These are phyloP conservation scores for Noccaea caerulescens DNA, from an alignment of 345 rosid species.

Conservation along the genomic window DNA sequence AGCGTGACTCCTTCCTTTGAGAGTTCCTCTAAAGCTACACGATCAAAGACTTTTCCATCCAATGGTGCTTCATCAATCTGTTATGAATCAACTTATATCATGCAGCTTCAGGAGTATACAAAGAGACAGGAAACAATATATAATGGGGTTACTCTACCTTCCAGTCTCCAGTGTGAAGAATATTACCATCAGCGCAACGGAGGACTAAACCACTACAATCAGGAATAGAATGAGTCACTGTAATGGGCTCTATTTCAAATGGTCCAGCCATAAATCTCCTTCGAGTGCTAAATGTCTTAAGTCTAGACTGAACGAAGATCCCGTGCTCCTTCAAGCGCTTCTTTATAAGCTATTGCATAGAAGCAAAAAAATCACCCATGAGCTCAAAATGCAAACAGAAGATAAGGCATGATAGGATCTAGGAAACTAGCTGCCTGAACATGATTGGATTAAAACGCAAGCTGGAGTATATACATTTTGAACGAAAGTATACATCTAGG, in stretches of 20 bases:
- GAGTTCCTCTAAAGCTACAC: constrained; percentile 80
- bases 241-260: constrained; percentile 94
- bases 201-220: constrained; percentile 97
- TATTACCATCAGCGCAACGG: constrained; percentile 96
- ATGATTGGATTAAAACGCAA: no score
- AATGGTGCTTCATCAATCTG: constrained; percentile 97
- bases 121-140: constrained; percentile 12
- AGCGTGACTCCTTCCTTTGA: constrained; percentile 97
- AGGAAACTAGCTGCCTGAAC: constrained; percentile 12
- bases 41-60: constrained; percentile 90
- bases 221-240: constrained; percentile 97
- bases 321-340: constrained; percentile 96
- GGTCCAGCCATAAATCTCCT: constrained; percentile 91
- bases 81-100: constrained; percentile 36
- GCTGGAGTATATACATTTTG: constrained; percentile 7
- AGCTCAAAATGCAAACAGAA: constrained; percentile 13
- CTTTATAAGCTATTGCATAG: constrained; percentile 72
- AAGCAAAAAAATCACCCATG: constrained; percentile 18
- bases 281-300: constrained; percentile 68
- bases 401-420: not conserved
- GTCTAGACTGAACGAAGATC: constrained; percentile 87
- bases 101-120: constrained; percentile 32
- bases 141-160: constrained; percentile 56
- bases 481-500: constrained; percentile 9
- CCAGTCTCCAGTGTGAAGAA: constrained; percentile 99